Conservation (phyloP, 2,329 filamentous ascomycete genomes). For the Neophaeococcomyces mojaviensis region DNA sequence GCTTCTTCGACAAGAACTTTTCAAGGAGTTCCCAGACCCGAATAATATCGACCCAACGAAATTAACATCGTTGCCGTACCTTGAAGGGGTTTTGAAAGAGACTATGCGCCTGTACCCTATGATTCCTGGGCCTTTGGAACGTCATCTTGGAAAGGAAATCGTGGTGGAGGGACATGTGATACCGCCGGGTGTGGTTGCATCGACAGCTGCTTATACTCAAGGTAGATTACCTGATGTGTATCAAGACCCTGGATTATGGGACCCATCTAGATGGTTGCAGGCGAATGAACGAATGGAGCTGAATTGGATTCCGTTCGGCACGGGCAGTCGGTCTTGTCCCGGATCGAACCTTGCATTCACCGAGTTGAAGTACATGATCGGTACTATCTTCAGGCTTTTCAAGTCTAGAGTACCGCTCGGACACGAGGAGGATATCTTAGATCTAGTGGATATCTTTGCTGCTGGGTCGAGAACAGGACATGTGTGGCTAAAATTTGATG, state of each 20-base stretch:
- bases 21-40: not conserved
- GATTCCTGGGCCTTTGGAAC: not conserved
- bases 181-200: not conserved
- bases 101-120: slow-evolving; percentile 1
- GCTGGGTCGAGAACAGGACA: not conserved
- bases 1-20: not conserved
- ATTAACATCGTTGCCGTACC: not conserved
- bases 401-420: not conserved
- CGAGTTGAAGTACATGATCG: not conserved
- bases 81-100: not conserved
- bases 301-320: slow-evolving; percentile 3
- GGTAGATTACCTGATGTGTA: not conserved
- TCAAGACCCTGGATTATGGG: not conserved
- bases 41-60: not conserved
- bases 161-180: not conserved
- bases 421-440: not conserved
- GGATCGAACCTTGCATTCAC: not conserved
- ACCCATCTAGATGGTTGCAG: not conserved
- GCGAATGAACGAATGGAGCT: not conserved
- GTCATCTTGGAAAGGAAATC: not conserved
- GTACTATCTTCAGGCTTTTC: not conserved
- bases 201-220: not conserved
- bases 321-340: not conserved
- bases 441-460: not conserved
- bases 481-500: slow-evolving; percentile 10